phyloP scores from a whole-genome alignment of 1,139 yeast genomes.

The Hansenula sp. region DNA sequence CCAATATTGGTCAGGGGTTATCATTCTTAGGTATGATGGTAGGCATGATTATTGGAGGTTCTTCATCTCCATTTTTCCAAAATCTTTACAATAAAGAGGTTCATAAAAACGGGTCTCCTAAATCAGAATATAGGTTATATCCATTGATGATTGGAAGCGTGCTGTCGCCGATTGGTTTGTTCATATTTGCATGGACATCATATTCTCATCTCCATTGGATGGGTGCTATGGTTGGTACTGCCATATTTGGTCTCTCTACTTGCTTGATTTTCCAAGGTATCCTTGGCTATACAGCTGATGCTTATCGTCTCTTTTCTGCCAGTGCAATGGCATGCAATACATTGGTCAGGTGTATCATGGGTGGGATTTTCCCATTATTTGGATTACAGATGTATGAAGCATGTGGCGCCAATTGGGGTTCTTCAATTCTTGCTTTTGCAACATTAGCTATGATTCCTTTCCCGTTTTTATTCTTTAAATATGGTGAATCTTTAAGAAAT shows the following conservation, averaged over 20 bases:
- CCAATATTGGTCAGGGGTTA: constrained; percentile 48
- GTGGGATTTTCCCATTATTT: constrained; percentile 77
- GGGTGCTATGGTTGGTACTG: constrained; percentile 64
- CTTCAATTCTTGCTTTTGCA: constrained; percentile 51
- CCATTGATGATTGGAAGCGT: constrained; percentile 41
- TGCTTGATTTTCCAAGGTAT: constrained; percentile 53
- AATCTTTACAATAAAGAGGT: constrained; percentile 27
- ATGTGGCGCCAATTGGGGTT: constrained; percentile 64
- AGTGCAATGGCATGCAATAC: constrained; percentile 82
- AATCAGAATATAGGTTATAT: constrained; percentile 61
- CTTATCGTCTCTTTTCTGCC: constrained; percentile 63
- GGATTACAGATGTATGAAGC: constrained; percentile 51
- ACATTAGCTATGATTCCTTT: no score
- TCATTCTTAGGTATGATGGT: constrained; percentile 49
- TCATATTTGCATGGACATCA: constrained; percentile 77
- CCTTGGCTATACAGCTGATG: constrained; percentile 59
- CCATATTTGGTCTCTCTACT: constrained; percentile 55
- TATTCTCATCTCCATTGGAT: constrained; percentile 65
- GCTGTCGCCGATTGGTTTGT: constrained; percentile 60
- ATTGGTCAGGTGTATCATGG: constrained; percentile 61
- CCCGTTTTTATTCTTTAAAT: no score
- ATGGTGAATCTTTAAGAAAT: no score
- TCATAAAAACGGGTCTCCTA: constrained; percentile 32
- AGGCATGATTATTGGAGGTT: constrained; percentile 40
- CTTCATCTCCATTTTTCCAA: constrained; percentile 30